These are phyloP conservation scores for Mallotus repandus DNA, from an alignment of 441 rosid genomes.

Conservation along the genomic window DNA sequence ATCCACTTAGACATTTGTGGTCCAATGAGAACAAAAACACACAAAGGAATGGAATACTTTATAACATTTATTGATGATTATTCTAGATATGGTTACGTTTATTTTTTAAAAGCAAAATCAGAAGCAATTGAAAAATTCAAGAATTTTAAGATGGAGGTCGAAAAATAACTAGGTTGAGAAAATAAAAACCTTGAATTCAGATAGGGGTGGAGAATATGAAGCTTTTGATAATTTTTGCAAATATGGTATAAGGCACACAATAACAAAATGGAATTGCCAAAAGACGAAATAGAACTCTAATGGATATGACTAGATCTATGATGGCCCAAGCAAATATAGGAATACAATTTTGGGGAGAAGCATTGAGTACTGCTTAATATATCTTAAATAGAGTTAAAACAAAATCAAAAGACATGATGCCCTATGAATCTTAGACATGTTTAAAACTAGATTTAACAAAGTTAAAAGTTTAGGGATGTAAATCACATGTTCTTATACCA, in stretches of 20 bases:
- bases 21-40: neutral
- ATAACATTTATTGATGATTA: no score
- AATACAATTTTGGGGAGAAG: neutral
- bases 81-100: no score
- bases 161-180: no score
- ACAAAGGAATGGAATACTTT: neutral
- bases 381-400: neutral
- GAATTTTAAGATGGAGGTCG: neutral
- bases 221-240: neutral
- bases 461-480: neutral
- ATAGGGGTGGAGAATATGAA: neutral
- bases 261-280: neutral
- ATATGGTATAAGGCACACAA: no score
- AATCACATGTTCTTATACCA: neutral
- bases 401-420: no score
- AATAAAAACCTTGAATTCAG: neutral
- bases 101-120: no score
- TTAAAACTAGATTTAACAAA: no score
- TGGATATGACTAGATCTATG: neutral
- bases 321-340: neutral
- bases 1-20: neutral
- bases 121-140: neutral
- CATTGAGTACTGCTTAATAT: neutral
- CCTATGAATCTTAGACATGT: no score
- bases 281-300: no score